These are phyloP conservation scores for Larix kaempferi DNA, from an alignment of 75 land plant species.

Conservation along the genomic window DNA sequence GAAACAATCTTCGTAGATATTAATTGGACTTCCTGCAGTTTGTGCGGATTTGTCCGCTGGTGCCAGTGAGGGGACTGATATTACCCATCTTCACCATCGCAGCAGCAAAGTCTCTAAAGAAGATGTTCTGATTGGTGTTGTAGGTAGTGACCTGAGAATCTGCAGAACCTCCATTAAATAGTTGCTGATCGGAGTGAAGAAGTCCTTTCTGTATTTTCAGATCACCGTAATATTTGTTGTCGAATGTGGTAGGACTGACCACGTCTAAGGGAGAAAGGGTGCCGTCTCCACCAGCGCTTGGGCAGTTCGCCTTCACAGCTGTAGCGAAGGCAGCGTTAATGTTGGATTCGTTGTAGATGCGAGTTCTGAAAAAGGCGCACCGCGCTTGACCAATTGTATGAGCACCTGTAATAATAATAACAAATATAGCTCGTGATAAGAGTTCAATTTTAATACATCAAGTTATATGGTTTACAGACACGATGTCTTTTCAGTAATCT, in stretches of 20 bases:
- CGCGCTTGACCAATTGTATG: slow-evolving; percentile 30
- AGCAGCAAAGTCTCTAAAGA: slow-evolving; percentile 15
- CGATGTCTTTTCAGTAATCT: no score
- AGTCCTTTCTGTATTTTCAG: slow-evolving; percentile 24
- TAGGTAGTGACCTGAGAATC: slow-evolving; percentile 13
- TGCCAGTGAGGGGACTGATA: slow-evolving; percentile 14
- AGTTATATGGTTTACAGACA: background rate
- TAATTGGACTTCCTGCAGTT: slow-evolving; percentile 19
- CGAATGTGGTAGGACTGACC: slow-evolving; percentile 21
- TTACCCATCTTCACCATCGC: slow-evolving; percentile 28
- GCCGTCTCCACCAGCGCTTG: slow-evolving; percentile 16
- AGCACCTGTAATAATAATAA: slow-evolving; percentile 9
- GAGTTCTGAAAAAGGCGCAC: slow-evolving; percentile 20
- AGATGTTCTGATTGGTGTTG: background rate
- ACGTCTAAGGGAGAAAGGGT: slow-evolving; percentile 24
- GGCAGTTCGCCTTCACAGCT: slow-evolving; percentile 8
- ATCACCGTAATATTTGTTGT: slow-evolving; percentile 21
- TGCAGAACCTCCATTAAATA: slow-evolving; percentile 2
- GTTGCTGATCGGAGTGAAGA: slow-evolving; percentile 27
- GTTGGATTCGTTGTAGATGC: slow-evolving; percentile 26
- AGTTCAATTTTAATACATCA: background rate
- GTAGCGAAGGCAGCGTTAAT: slow-evolving; percentile 6
- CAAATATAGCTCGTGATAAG: background rate
- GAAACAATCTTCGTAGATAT: no score
- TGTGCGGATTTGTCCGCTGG: slow-evolving; percentile 20